phyloP scores from a whole-genome alignment of 306 rosid genomes.

The Prinsepia uniflora region DNA sequence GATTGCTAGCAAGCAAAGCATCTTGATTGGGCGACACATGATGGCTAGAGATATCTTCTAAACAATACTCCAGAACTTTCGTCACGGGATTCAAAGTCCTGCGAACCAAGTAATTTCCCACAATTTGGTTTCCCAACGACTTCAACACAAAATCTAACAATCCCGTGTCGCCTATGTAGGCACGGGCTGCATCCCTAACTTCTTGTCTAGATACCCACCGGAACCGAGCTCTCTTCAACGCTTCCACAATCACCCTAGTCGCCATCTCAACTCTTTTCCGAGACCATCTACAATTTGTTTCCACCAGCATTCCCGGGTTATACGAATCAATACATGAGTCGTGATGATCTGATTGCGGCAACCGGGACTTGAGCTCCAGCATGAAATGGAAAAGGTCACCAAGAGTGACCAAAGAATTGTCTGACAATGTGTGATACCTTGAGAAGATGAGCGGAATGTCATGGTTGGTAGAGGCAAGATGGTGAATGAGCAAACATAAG shows the following conservation, averaged over 20 bases:
- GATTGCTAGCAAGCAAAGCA: slow-evolving; percentile 25
- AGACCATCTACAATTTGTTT: slow-evolving; percentile 74
- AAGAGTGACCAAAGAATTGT: slow-evolving; percentile 60
- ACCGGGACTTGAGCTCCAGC: slow-evolving; percentile 66
- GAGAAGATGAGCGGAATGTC: slow-evolving; percentile 54
- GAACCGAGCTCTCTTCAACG: slow-evolving; percentile 49
- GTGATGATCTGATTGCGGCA: slow-evolving; percentile 46
- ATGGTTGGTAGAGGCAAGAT: slow-evolving; percentile 37
- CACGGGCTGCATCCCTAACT: slow-evolving; percentile 74
- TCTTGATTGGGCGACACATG: slow-evolving; percentile 37
- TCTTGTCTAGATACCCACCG: slow-evolving; percentile 83
- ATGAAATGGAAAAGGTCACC: slow-evolving; percentile 64
- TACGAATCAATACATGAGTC: slow-evolving; percentile 24
- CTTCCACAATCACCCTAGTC: slow-evolving; percentile 58
- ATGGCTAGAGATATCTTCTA: slow-evolving; percentile 58
- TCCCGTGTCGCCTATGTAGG: slow-evolving; percentile 70
- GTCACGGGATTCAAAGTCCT: slow-evolving; percentile 71
- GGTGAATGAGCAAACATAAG: slow-evolving; percentile 46
- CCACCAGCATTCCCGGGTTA: slow-evolving; percentile 32
- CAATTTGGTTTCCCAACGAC: slow-evolving; percentile 67
- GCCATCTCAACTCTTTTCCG: slow-evolving; percentile 76
- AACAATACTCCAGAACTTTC: slow-evolving; percentile 72
- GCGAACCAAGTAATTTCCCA: slow-evolving; percentile 72
- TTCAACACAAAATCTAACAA: slow-evolving; percentile 74
- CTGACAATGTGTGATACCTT: slow-evolving; percentile 67